A percentile compares a stretch with the other conserved stretches of the same genome.
phyloP scores from a whole-genome alignment of 148 eudicot species.

The Tetragonia tetragonoides region DNA sequence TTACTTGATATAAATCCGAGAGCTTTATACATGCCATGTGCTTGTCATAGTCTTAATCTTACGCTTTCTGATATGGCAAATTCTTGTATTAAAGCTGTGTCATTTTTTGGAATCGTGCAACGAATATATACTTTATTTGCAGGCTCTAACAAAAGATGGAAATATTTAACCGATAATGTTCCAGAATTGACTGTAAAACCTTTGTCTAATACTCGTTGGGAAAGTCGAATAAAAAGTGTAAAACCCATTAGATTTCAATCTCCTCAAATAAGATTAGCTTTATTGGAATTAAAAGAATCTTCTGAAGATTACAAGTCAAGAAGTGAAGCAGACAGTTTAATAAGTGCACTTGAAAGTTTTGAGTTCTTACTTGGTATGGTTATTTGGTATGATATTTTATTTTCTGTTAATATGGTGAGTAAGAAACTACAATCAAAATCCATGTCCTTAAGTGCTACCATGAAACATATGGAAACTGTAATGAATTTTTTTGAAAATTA shows the following conservation, averaged over 20 bases:
- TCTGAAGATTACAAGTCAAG: background rate
- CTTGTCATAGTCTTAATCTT: too few relatives aligned
- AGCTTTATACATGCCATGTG: too few relatives aligned
- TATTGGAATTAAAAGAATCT: background rate
- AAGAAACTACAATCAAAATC: too few relatives aligned
- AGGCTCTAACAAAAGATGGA: slow-evolving; percentile 1
- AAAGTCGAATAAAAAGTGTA: background rate
- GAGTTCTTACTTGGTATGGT: slow-evolving; percentile 3
- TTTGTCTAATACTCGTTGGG: background rate
- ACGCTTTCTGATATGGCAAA: slow-evolving; percentile 8
- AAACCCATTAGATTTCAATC: slow-evolving; percentile 10
- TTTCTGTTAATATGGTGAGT: too few relatives aligned
- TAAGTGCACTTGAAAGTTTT: background rate
- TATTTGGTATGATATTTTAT: background rate
- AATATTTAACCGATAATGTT: background rate
- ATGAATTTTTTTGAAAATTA: too few relatives aligned
- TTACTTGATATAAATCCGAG: too few relatives aligned
- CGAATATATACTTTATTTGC: slow-evolving; percentile 4
- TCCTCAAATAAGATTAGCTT: slow-evolving; percentile 2
- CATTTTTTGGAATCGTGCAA: background rate
- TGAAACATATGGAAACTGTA: too few relatives aligned
- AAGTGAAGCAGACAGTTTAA: slow-evolving; percentile 9
- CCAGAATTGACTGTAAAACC: background rate
- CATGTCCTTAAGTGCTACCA: too few relatives aligned
- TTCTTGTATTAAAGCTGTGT: background rate